Base-by-base conservation (phyloP, 169 alveolate genomes). In the Plasmodium relictum region DNA sequence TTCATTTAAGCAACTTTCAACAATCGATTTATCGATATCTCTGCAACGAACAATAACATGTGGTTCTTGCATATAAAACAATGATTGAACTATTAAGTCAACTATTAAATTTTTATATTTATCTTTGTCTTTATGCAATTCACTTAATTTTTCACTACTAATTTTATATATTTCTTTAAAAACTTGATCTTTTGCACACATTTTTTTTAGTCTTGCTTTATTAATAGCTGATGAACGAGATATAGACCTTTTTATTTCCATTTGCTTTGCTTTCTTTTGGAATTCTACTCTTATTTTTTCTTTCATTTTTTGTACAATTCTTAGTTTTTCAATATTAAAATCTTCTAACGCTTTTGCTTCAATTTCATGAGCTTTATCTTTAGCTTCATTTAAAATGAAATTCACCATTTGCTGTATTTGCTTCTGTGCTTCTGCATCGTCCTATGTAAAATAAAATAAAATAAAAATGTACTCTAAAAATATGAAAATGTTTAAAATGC, bases 331-430 rank as follows among this genome's bases (percentile, higher is more conserved):
- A 45, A 97, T 94, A 80, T 97, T 97, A 88, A 96, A 97, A 74
- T 97, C 99, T 89, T 97, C 98, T 68, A 95, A 62, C 10, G 99
- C 97, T 45, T 96, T 95, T 6, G 98, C 97, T 70, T 96, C 98
- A 26, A 97, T 96, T 88, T 96, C 98, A 80, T 95, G 97, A 0
- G 99, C 98, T 73, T 97, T 97, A 92, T 97, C 99, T 85, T 95
- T 95, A 22, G 99, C 99, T 80, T 97, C 99, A 88, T 97, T 96
- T 62, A 97, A 88, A 88, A 97, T 97, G 96, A 97, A 97, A 94
- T 94, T 95, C 22, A 96, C 97, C 99, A 97, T 97, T 88, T 97
- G 99, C 91, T 95, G 97, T 68, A 97, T 96, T 88, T 97, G 99
- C 58, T 93, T 92, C 88, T 95, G 98, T 66, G 99, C 98, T 63